phyloP scores from a whole-genome alignment of 306 rosid species.

The Leucaena leucocephala region DNA sequence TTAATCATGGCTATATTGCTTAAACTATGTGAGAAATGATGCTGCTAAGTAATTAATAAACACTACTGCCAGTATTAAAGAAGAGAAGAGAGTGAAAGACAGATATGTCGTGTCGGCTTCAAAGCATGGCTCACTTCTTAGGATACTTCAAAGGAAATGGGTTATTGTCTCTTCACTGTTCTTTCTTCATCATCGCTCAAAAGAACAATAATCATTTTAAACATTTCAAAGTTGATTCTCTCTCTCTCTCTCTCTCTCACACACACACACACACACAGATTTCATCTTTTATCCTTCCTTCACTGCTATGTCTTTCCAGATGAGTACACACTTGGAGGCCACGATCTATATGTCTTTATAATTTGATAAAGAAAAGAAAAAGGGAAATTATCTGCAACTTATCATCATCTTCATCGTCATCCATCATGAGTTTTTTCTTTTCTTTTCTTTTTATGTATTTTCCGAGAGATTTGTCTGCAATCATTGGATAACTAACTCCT shows the following conservation, averaged over 20 bases:
- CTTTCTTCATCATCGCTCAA: constrained; percentile 19
- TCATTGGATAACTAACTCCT: constrained; percentile 54
- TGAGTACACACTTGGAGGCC: constrained; percentile 36
- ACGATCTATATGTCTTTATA: constrained; percentile 35
- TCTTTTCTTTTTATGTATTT: constrained; percentile 13
- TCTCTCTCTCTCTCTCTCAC: constrained; percentile 36
- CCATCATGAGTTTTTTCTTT: not conserved
- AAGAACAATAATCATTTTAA: constrained; percentile 25
- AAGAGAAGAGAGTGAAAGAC: constrained; percentile 57
- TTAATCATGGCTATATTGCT: no score
- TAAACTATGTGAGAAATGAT: not conserved
- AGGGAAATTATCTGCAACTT: not conserved
- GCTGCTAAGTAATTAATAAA: not conserved
- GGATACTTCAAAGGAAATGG: constrained; percentile 53
- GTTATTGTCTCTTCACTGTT: constrained; percentile 34
- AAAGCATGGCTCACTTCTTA: constrained; percentile 37
- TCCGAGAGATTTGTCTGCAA: constrained; percentile 54
- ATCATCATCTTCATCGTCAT: not conserved
- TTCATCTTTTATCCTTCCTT: constrained; percentile 36
- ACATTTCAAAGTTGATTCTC: constrained; percentile 46
- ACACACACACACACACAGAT: not conserved
- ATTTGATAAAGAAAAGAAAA: not conserved
- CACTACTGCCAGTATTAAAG: constrained; percentile 2
- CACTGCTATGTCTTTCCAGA: constrained; percentile 46
- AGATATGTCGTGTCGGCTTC: constrained; percentile 73